A percentile compares a stretch with the other conserved stretches of the same genome.
Conservation (phyloP, 345 rosid species). For the Firmiana major region DNA sequence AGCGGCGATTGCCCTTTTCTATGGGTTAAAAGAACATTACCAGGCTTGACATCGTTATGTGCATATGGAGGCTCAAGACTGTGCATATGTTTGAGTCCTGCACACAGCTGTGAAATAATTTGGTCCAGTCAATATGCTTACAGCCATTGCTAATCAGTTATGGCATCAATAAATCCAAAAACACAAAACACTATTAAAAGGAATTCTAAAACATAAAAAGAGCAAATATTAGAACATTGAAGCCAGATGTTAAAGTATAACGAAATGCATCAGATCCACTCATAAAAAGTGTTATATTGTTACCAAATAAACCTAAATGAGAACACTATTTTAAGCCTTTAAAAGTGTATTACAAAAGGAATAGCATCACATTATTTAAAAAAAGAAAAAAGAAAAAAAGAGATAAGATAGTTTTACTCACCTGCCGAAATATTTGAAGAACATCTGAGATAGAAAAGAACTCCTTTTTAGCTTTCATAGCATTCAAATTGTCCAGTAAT, state of each 20-base stretch:
- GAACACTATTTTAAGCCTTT: neutral
- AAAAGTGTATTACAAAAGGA: neutral
- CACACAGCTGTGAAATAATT: constrained; percentile 67
- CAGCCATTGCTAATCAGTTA: neutral
- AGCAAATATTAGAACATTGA: neutral
- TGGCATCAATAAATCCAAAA: neutral
- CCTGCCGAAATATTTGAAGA: constrained; percentile 93
- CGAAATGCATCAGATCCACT: neutral
- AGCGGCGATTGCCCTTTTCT: constrained; percentile 81
- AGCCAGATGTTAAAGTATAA: neutral
- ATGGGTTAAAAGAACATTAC: constrained; percentile 72
- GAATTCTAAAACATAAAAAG: neutral
- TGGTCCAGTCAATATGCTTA: constrained; percentile 14
- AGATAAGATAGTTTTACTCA: constrained; percentile 17
- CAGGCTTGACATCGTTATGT: constrained; percentile 99
- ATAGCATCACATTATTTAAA: neutral
- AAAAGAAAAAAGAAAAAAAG: neutral
- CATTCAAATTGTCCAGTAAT: constrained; percentile 70
- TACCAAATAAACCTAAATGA: neutral
- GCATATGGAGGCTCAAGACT: constrained; percentile 90
- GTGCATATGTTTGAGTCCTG: constrained; percentile 97
- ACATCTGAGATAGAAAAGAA: constrained; percentile 76
- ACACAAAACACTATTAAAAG: neutral
- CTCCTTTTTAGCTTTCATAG: constrained; percentile 84
- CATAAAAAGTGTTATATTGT: too few relatives aligned